These are phyloP conservation scores for Pichia sp. DNA, from an alignment of 1,139 yeast genomes.

Conservation along the genomic window DNA sequence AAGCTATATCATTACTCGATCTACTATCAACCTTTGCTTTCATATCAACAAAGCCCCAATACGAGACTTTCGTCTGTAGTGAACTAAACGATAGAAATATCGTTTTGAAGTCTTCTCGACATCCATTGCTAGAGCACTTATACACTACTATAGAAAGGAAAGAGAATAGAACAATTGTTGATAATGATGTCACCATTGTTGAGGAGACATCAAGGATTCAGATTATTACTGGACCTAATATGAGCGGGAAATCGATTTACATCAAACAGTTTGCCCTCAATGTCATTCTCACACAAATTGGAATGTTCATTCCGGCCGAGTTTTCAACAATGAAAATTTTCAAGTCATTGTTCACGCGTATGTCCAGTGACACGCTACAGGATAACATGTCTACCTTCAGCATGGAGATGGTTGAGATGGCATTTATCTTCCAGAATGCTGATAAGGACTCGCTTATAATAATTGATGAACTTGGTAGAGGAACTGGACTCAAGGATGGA, in stretches of 20 bases:
- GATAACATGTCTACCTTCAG: slow-evolving; percentile 41
- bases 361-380: slow-evolving; percentile 36
- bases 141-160: background rate
- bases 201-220: slow-evolving; percentile 34
- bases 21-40: slow-evolving; percentile 33
- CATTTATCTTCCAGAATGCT: slow-evolving; percentile 32
- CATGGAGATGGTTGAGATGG: slow-evolving; percentile 43
- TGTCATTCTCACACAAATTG: slow-evolving; percentile 43
- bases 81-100: slow-evolving; percentile 25
- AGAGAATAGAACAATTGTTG: slow-evolving; percentile 21
- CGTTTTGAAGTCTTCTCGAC: slow-evolving; percentile 30
- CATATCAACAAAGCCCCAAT: slow-evolving; percentile 15
- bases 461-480: slow-evolving; percentile 49
- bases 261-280: slow-evolving; percentile 40
- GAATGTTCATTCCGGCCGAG: slow-evolving; percentile 46
- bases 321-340: slow-evolving; percentile 34
- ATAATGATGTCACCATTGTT: slow-evolving; percentile 34
- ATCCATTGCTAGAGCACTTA: slow-evolving; percentile 33
- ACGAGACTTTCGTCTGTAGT: slow-evolving; percentile 29
- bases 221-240: slow-evolving; percentile 40
- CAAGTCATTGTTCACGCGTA: slow-evolving; percentile 37
- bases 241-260: slow-evolving; percentile 50
- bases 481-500: slow-evolving; percentile 37
- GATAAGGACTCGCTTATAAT: slow-evolving; percentile 33
- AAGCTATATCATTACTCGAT: slow-evolving; percentile 38